Conservation (phyloP, 2,329 filamentous ascomycete species). For the Epichloe uncinata region DNA sequence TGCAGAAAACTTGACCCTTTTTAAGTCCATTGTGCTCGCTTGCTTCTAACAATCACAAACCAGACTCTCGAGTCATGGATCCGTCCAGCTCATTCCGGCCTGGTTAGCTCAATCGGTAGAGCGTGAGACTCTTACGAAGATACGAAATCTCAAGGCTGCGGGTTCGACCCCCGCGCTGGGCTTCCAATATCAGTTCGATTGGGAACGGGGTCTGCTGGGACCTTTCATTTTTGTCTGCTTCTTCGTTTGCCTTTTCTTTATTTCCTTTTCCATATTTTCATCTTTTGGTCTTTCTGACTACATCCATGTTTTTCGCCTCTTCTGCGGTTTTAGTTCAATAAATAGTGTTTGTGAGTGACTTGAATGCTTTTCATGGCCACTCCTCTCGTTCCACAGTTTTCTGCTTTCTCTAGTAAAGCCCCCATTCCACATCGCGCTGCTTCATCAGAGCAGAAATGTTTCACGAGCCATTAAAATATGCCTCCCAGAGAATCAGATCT, state of each 20-base stretch:
- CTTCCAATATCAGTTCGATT: conserved; percentile 1
- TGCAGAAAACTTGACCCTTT: neutral
- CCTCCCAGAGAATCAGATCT: too few species aligned
- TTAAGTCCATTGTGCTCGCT: neutral
- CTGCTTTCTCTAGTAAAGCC: too few species aligned
- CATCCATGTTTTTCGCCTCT: neutral
- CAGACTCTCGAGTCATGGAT: neutral
- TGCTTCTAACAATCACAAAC: neutral
- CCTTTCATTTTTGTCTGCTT: neutral
- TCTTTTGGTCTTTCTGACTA: too few species aligned
- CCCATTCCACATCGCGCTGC: too few species aligned
- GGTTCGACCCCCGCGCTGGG: conserved; percentile 36
- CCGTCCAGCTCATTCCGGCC: conserved; percentile 10
- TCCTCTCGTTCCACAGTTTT: too few species aligned
- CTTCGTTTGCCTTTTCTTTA: neutral
- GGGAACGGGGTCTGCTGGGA: neutral
- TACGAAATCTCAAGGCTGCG: conserved; percentile 34
- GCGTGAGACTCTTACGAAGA: conserved; percentile 51
- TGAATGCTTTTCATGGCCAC: too few species aligned
- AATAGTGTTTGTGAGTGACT: neutral
- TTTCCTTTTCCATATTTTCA: too few species aligned
- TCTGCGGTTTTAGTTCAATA: neutral
- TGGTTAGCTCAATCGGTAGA: conserved; percentile 39
- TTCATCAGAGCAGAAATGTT: too few species aligned
- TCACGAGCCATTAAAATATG: too few species aligned